Conservation (phyloP, 495 filamentous ascomycete genomes). For the Penicillium bialowiezense region DNA sequence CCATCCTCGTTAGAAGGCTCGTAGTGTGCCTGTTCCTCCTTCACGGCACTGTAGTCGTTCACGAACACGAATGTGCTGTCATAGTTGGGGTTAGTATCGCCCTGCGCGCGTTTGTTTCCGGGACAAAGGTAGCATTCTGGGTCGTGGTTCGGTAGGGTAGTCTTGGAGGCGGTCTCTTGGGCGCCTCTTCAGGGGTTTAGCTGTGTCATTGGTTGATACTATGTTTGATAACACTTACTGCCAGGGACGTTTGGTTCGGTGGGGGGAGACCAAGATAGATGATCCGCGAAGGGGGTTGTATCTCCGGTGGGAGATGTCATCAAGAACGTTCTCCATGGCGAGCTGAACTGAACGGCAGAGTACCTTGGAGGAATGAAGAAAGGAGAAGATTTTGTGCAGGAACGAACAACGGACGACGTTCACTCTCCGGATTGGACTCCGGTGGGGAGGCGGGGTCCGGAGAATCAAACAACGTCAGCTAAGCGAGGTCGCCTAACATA, state of each 20-base stretch:
- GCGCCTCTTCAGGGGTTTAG: conserved; percentile 64
- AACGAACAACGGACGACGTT: background rate
- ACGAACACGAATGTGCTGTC: conserved; percentile 88
- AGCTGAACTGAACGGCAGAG: background rate
- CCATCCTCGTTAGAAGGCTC: conserved; percentile 49
- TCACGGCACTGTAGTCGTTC: conserved; percentile 97
- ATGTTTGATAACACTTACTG: conserved; percentile 63
- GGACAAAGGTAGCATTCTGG: conserved; percentile 95
- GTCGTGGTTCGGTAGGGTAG: conserved; percentile 76
- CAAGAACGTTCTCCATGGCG: conserved; percentile 70
- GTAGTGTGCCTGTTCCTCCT: conserved; percentile 81
- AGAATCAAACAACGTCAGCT: conserved; percentile 1
- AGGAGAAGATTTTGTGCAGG: conserved; percentile 6
- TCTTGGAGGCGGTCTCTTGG: conserved; percentile 79
- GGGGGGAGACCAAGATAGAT: conserved; percentile 91
- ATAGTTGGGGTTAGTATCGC: conserved; percentile 85
- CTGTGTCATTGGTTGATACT: background rate
- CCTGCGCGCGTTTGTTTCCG: conserved; percentile 86
- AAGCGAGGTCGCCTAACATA: conserved; percentile 1
- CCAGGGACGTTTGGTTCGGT: conserved; percentile 95
- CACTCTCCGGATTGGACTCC: conserved; percentile 2
- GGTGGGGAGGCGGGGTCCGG: conserved; percentile 17
- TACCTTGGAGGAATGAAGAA: conserved; percentile 8
- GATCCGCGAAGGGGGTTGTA: conserved; percentile 89
- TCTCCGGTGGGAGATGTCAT: conserved; percentile 95